These are phyloP conservation scores for Xylariaceae sp. DNA, from an alignment of 2,329 filamentous ascomycete genomes.

Conservation along the genomic window DNA sequence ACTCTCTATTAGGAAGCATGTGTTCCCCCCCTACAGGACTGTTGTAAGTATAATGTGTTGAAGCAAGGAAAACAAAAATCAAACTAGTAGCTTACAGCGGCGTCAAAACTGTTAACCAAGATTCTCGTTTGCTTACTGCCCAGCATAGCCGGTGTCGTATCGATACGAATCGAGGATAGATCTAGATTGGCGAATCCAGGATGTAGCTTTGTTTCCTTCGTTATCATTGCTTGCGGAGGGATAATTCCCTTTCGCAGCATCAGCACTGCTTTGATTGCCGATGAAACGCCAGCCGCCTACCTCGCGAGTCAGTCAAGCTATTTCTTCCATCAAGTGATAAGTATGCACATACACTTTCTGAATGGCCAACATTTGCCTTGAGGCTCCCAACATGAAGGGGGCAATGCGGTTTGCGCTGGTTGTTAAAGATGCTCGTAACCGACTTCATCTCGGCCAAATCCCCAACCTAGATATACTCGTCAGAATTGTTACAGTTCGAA, in stretches of 20 bases:
- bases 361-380: slow-evolving; percentile 46
- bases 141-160: slow-evolving; percentile 2
- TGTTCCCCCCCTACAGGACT: slow-evolving; percentile 45
- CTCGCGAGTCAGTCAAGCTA: background rate
- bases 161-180: slow-evolving; percentile 11
- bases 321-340: background rate
- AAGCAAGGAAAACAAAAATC: background rate
- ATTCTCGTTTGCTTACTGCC: slow-evolving; percentile 5
- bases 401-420: slow-evolving; percentile 39
- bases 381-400: slow-evolving; percentile 43
- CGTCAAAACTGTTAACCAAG: slow-evolving; percentile 48
- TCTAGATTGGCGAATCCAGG: slow-evolving; percentile 9
- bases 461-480: slow-evolving; percentile 37
- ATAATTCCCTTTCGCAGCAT: slow-evolving; percentile 41
- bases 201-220: slow-evolving; percentile 4
- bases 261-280: slow-evolving; percentile 41
- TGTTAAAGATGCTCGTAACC: slow-evolving; percentile 50
- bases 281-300: slow-evolving; percentile 34
- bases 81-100: slow-evolving; percentile 32
- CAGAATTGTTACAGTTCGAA: background rate
- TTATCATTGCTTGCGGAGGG: slow-evolving; percentile 45
- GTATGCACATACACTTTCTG: slow-evolving; percentile 31
- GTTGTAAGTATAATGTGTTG: background rate
- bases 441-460: slow-evolving; percentile 61
- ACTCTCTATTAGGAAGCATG: slow-evolving; percentile 46